A percentile compares a stretch with the other conserved stretches of the same genome.
These are phyloP conservation scores for Populus hybrid DNA, from an alignment of 441 rosid genomes.

Conservation along the genomic window DNA sequence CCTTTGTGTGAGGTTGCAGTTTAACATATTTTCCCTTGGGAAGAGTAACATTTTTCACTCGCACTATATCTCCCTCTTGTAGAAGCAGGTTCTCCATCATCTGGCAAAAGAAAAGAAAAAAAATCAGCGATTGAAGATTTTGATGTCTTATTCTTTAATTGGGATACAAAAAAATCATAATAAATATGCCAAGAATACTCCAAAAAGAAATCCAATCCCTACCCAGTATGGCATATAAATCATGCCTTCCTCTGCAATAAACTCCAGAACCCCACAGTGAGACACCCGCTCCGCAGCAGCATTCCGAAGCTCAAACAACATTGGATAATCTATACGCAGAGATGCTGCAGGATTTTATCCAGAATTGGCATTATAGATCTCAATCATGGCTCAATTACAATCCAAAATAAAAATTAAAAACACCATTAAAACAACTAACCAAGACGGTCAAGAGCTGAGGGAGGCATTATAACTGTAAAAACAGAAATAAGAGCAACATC, in stretches of 20 bases:
- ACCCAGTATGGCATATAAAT: constrained; percentile 93
- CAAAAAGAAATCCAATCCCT: background rate
- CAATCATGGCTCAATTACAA: constrained; percentile 4
- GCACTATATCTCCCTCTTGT: constrained; percentile 83
- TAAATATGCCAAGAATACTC: background rate
- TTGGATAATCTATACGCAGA: constrained; percentile 79
- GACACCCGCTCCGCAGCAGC: constrained; percentile 56
- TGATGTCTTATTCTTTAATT: background rate
- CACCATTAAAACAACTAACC: constrained; percentile 34
- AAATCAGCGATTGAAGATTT: constrained; percentile 2
- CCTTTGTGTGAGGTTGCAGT: constrained; percentile 83
- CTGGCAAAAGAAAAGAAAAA: constrained; percentile 29
- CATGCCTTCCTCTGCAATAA: constrained; percentile 86
- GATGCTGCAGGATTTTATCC: constrained; percentile 45
- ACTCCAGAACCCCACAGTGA: constrained; percentile 34
- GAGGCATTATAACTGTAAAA: constrained; percentile 77
- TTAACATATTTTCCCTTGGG: constrained; percentile 88
- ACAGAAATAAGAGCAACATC: background rate
- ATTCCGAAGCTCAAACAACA: constrained; percentile 82
- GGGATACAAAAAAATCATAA: background rate
- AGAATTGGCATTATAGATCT: background rate
- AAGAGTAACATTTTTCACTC: constrained; percentile 70
- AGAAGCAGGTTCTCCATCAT: constrained; percentile 94
- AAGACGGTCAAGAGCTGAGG: constrained; percentile 78
- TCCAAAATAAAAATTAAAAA: background rate